These are phyloP conservation scores for Boletus tylopilopsis DNA, from an alignment of 768 basidiomycete species.

Conservation along the genomic window DNA sequence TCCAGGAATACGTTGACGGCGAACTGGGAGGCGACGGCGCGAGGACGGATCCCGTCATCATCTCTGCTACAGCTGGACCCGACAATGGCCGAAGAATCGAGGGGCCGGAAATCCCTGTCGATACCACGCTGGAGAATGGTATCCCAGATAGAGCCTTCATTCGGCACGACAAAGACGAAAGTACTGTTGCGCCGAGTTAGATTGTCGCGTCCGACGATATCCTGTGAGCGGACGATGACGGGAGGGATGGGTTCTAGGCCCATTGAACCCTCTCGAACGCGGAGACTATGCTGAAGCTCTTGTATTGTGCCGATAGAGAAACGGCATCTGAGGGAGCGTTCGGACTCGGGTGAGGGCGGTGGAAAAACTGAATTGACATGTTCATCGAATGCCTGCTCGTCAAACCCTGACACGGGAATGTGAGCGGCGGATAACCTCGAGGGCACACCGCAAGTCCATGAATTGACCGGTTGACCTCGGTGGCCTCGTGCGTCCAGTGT, in stretches of 20 bases:
- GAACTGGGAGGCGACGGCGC: slow-evolving; percentile 15
- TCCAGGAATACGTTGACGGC: slow-evolving; percentile 28
- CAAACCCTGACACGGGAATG: slow-evolving; percentile 8
- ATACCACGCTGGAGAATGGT: slow-evolving; percentile 13
- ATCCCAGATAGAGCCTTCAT: slow-evolving; percentile 13
- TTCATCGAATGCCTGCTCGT: slow-evolving; percentile 8
- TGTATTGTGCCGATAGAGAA: slow-evolving; percentile 13
- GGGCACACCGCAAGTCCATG: neutral
- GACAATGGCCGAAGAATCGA: neutral
- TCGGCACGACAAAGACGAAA: slow-evolving; percentile 6
- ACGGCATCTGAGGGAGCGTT: neutral
- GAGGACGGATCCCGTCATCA: neutral
- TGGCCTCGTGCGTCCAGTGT: neutral
- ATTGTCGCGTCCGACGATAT: slow-evolving; percentile 7
- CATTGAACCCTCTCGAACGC: slow-evolving; percentile 1
- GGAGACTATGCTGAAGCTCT: slow-evolving; percentile 9
- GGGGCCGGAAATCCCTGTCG: slow-evolving; percentile 4
- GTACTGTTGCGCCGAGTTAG: slow-evolving; percentile 3
- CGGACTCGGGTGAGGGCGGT: neutral
- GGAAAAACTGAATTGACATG: neutral
- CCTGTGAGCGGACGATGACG: slow-evolving; percentile 16
- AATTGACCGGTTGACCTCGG: neutral
- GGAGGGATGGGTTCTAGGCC: slow-evolving; percentile 21
- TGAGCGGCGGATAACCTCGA: neutral
- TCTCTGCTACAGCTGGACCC: neutral